These are phyloP conservation scores for Sugiyamaella sp. DNA, from an alignment of 1,139 yeast species.

Conservation along the genomic window DNA sequence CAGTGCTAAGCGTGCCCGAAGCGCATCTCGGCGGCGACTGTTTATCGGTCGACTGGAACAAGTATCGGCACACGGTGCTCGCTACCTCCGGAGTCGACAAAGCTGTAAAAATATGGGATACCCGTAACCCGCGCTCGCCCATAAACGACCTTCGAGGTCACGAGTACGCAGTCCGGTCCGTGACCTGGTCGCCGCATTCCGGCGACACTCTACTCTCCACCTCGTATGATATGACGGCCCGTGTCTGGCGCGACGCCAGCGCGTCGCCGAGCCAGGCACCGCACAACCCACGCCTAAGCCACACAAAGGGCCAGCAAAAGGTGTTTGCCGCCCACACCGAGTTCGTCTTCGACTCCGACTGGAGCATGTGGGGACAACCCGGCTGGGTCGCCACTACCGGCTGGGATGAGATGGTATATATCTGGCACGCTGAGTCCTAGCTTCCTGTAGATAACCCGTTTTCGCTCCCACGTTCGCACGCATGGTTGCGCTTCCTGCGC, in stretches of 20 bases:
- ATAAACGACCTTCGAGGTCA: slow-evolving; percentile 82
- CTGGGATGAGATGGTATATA: slow-evolving; percentile 93
- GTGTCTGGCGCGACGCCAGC: slow-evolving; percentile 80
- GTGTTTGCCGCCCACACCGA: slow-evolving; percentile 77
- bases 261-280: slow-evolving; percentile 49
- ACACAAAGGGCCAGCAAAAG: slow-evolving; percentile 53
- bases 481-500: too few relatives aligned
- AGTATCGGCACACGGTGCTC: slow-evolving; percentile 73
- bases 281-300: slow-evolving; percentile 49
- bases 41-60: slow-evolving; percentile 85
- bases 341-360: slow-evolving; percentile 93
- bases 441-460: neutral
- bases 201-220: slow-evolving; percentile 71
- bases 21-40: slow-evolving; percentile 85
- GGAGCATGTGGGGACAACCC: slow-evolving; percentile 95
- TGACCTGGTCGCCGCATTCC: slow-evolving; percentile 88
- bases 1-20: slow-evolving; percentile 36
- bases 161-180: slow-evolving; percentile 81
- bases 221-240: slow-evolving; percentile 90
- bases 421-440: slow-evolving; percentile 54
- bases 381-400: slow-evolving; percentile 96
- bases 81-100: slow-evolving; percentile 94
- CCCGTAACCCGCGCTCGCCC: slow-evolving; percentile 76
- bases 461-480: too few relatives aligned
- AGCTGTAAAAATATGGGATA: slow-evolving; percentile 82